These are phyloP conservation scores for Fonsecaea monophora DNA, from an alignment of 2,329 filamentous ascomycete genomes.

Conservation along the genomic window DNA sequence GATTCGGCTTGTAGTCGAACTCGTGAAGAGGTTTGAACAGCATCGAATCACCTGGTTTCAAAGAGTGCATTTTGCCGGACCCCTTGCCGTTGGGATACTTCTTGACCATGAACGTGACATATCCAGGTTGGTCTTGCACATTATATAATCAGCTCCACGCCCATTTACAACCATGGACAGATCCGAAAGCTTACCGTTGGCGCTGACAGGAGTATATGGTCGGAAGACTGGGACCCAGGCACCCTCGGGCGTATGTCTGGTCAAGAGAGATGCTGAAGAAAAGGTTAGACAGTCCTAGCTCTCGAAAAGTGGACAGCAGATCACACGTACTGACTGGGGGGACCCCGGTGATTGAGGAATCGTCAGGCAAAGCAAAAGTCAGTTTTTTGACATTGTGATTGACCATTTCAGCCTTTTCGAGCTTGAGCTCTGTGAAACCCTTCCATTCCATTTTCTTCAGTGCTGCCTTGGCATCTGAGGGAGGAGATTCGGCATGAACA, in stretches of 20 bases:
- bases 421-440: constrained; percentile 55
- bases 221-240: constrained; percentile 65
- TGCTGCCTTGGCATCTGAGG: constrained; percentile 38
- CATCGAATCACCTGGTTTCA: constrained; percentile 67
- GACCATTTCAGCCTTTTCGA: constrained; percentile 60
- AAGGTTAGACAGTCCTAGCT: constrained; percentile 14
- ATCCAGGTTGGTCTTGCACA: constrained; percentile 60
- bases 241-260: constrained; percentile 64
- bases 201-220: constrained; percentile 71
- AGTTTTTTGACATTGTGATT: constrained; percentile 67
- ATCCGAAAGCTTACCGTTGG: constrained; percentile 50
- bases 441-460: constrained; percentile 41
- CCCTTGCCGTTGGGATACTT: constrained; percentile 70
- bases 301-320: neutral
- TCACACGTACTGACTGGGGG: constrained; percentile 36
- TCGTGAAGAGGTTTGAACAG: constrained; percentile 64
- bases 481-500: constrained; percentile 39
- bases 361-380: constrained; percentile 62
- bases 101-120: constrained; percentile 71
- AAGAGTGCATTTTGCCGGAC: constrained; percentile 69
- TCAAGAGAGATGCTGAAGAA: constrained; percentile 62
- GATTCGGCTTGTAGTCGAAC: constrained; percentile 60
- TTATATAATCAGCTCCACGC: constrained; percentile 22
- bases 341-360: constrained; percentile 58
- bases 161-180: neutral